Evolutionary conservation across 768 basidiomycete genomes (phyloP).

Genomic region (Trametes maxima): DNA sequence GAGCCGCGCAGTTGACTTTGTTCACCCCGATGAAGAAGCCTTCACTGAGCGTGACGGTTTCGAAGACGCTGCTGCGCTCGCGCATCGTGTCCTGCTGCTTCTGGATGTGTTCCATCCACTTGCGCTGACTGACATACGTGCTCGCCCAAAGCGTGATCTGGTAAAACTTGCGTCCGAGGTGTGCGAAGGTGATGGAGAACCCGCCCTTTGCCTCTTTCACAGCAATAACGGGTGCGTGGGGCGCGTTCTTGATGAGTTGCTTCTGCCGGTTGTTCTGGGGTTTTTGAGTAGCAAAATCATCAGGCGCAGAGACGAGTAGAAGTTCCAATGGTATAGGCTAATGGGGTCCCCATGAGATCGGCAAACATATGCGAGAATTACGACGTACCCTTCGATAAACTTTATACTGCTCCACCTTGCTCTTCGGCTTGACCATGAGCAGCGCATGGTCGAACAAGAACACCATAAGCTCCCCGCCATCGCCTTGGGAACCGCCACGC

Average conservation of each 20-base stretch:
- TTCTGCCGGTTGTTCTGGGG: slow-evolving; percentile 29
- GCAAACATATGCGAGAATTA: not conserved
- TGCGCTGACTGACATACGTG: slow-evolving; percentile 80
- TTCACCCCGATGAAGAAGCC: slow-evolving; percentile 86
- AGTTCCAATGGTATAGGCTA: slow-evolving; percentile 97
- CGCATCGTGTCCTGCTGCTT: slow-evolving; percentile 87
- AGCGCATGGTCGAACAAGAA: slow-evolving; percentile 98
- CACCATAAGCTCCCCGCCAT: slow-evolving; percentile 88
- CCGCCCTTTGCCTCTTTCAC: slow-evolving; percentile 75
- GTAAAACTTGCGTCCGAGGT: slow-evolving; percentile 92
- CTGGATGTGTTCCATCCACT: slow-evolving; percentile 91
- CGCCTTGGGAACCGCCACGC: slow-evolving; percentile 67
- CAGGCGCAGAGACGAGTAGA: slow-evolving; percentile 76
- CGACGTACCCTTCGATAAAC: slow-evolving; percentile 86
- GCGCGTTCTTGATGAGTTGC: slow-evolving; percentile 40
- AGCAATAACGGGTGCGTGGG: slow-evolving; percentile 50
- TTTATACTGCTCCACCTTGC: slow-evolving; percentile 88
- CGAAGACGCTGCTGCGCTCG: slow-evolving; percentile 85
- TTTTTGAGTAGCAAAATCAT: slow-evolving; percentile 51
- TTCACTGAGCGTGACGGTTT: slow-evolving; percentile 81
- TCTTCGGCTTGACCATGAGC: slow-evolving; percentile 91
- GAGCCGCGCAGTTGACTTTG: slow-evolving; percentile 90
- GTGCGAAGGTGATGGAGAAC: slow-evolving; percentile 90
- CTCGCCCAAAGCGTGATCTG: slow-evolving; percentile 90
- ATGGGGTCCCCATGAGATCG: slow-evolving; percentile 3